A percentile compares a stretch with the other conserved stretches of the same genome.
Conservation (phyloP, 75 land plant species). For the Gnetum montanum region DNA sequence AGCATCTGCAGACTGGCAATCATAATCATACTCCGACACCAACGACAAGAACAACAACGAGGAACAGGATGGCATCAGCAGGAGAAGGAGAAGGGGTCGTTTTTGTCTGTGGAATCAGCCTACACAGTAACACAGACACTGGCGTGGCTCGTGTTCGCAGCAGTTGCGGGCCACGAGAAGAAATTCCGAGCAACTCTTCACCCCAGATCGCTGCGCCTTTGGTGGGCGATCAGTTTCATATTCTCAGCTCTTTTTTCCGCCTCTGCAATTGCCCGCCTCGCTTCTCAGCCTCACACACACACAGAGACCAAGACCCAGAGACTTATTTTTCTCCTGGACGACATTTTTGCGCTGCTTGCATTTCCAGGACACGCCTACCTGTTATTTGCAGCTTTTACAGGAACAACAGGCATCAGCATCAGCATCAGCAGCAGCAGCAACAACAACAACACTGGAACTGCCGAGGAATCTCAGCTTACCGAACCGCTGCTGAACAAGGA, state of each 20-base stretch:
- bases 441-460: constrained; percentile 6
- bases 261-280: constrained; percentile 32
- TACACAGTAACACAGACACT: constrained; percentile 47
- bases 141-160: constrained; percentile 30
- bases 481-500: constrained; percentile 30
- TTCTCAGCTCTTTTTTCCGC: constrained; percentile 26
- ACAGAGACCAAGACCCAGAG: background rate
- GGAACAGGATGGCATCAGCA: too few species aligned
- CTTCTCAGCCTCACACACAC: too few species aligned
- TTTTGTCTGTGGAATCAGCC: too few species aligned
- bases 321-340: constrained; percentile 39
- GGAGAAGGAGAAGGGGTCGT: too few species aligned
- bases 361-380: constrained; percentile 40
- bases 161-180: constrained; percentile 58
- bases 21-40: constrained; percentile 5
- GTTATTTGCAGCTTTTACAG: constrained; percentile 34
- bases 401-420: constrained; percentile 46
- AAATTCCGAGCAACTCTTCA: constrained; percentile 33
- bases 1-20: constrained; percentile 20
- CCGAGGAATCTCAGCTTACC: constrained; percentile 8
- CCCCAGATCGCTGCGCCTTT: constrained; percentile 47
- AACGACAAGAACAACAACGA: too few species aligned
- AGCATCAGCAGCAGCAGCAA: too few species aligned
- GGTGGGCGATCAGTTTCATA: constrained; percentile 46
- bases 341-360: constrained; percentile 25